Evolutionary conservation across 2,329 filamentous ascomycete genomes (phyloP).

Genomic region (Neonectria ditissima): DNA sequence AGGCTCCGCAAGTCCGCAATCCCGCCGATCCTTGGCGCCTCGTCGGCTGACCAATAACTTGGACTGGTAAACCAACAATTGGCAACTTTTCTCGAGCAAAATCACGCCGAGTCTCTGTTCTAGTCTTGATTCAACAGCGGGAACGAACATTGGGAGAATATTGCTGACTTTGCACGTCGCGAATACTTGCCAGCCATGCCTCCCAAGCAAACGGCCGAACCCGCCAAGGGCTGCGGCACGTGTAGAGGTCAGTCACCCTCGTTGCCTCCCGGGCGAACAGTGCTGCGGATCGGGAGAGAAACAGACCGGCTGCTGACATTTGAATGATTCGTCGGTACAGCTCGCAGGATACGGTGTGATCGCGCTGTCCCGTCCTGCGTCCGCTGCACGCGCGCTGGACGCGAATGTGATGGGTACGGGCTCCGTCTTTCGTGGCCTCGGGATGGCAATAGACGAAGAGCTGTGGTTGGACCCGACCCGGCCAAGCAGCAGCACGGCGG

Average conservation of each 20-base stretch:
- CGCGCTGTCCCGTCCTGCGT: conserved; percentile 2
- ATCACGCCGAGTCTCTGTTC: neutral
- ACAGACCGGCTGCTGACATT: neutral
- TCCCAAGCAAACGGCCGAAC: neutral
- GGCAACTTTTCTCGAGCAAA: neutral
- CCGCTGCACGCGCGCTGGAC: conserved; percentile 1
- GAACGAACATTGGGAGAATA: neutral
- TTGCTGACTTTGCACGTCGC: neutral
- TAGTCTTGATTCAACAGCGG: neutral
- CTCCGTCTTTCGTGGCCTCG: conserved; percentile 22
- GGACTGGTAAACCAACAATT: neutral
- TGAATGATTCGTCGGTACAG: neutral
- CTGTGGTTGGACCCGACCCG: neutral
- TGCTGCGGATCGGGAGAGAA: neutral
- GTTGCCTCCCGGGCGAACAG: neutral
- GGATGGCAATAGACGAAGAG: conserved; percentile 4
- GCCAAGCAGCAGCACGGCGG: neutral
- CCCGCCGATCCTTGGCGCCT: neutral
- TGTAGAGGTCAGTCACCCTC: neutral
- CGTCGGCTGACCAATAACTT: neutral
- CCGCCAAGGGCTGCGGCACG: neutral
- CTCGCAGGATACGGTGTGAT: neutral
- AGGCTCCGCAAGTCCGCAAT: neutral
- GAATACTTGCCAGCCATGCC: neutral
- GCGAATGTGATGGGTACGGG: conserved; percentile 18